Conservation (phyloP, 768 basidiomycete species). For the Naganishia kalamii region DNA sequence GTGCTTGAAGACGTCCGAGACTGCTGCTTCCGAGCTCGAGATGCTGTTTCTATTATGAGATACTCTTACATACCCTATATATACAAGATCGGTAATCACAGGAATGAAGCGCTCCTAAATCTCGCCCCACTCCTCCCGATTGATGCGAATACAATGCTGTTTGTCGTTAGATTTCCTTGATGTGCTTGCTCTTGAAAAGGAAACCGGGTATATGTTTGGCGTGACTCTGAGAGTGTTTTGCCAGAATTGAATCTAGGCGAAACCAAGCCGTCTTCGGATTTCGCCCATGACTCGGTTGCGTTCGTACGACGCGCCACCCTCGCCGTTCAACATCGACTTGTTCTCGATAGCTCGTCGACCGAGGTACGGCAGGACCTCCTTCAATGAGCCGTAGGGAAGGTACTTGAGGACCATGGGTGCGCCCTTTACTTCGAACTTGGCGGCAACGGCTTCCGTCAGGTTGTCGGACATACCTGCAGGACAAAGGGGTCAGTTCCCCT, state of each 20-base stretch:
- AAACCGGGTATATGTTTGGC: conserved; percentile 1
- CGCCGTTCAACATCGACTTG: conserved; percentile 69
- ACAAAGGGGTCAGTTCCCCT: background rate
- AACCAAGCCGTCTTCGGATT: conserved; percentile 12
- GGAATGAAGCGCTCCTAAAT: background rate
- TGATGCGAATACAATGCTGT: conserved; percentile 9
- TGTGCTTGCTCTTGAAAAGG: background rate
- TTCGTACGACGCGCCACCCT: conserved; percentile 62
- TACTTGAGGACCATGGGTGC: conserved; percentile 73
- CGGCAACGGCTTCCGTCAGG: conserved; percentile 64
- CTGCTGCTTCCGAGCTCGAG: too few relatives aligned
- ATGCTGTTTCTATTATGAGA: background rate
- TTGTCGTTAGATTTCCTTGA: background rate
- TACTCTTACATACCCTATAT: conserved; percentile 1
- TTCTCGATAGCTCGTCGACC: conserved; percentile 86
- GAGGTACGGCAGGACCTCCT: conserved; percentile 74
- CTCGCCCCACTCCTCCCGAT: background rate
- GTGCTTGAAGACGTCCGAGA: too few relatives aligned
- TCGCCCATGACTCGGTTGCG: conserved; percentile 50
- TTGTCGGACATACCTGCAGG: conserved; percentile 74
- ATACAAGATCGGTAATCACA: conserved; percentile 2
- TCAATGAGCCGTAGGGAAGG: conserved; percentile 35
- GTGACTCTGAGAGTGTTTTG: background rate
- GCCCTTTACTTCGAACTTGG: conserved; percentile 51
- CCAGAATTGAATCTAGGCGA: background rate